Conservation (phyloP, 108 stramenopile genomes). For the Nannochloropsis salina region DNA sequence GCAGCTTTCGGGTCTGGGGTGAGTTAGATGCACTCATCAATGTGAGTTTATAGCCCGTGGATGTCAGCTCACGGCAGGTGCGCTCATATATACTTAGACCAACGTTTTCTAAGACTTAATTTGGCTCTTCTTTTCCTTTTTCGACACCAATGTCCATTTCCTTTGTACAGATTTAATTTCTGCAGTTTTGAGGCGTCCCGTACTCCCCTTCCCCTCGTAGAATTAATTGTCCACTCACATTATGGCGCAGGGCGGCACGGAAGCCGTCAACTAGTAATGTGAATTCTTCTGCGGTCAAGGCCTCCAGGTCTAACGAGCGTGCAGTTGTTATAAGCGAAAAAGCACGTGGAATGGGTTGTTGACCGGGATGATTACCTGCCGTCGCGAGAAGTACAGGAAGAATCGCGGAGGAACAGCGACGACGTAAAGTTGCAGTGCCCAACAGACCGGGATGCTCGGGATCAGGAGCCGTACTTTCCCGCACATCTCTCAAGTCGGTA, state of each 20-base stretch:
- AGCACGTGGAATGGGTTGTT: background rate
- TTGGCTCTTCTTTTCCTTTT: too few species aligned
- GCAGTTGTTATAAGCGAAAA: slow-evolving; percentile 10
- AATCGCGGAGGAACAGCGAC: background rate
- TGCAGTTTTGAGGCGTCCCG: too few species aligned
- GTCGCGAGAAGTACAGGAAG: too few species aligned
- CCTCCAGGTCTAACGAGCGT: background rate
- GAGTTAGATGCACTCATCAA: background rate
- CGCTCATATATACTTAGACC: too few species aligned
- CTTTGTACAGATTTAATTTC: too few species aligned
- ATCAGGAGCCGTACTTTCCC: background rate
- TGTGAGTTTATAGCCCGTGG: too few species aligned
- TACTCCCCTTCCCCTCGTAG: too few species aligned
- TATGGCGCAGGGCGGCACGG: background rate
- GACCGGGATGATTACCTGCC: too few species aligned
- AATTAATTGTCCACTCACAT: background rate
- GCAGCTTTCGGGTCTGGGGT: background rate
- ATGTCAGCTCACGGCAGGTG: too few species aligned
- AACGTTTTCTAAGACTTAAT: too few species aligned
- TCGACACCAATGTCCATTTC: too few species aligned
- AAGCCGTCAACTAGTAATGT: background rate
- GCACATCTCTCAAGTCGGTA: background rate
- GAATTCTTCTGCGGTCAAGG: background rate
- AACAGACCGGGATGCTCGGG: background rate
- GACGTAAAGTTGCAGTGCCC: background rate